Conservation (phyloP, 2,329 filamentous ascomycete genomes). For the Alternaria angustiovoidea region DNA sequence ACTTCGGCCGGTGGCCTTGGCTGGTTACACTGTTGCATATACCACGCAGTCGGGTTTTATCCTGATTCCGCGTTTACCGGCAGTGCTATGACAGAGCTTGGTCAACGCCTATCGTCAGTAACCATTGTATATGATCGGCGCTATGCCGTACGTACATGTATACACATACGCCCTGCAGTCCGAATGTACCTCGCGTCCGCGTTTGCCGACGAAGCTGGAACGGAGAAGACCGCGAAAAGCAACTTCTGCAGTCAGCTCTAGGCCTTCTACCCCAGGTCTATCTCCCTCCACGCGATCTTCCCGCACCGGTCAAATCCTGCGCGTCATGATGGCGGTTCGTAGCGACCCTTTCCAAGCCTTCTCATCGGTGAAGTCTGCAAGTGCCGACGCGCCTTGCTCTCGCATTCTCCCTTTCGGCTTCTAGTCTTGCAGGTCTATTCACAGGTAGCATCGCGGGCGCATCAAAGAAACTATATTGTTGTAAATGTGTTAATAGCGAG, state of each 20-base stretch:
- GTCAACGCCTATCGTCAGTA: neutral
- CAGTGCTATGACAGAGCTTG: neutral
- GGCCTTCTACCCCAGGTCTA: slow-evolving; percentile 3
- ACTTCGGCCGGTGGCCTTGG: accelerated
- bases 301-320: slow-evolving; percentile 25
- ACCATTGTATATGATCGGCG: neutral
- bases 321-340: slow-evolving; percentile 12
- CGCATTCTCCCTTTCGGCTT: neutral
- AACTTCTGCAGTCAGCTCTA: slow-evolving; percentile 25
- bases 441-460: neutral
- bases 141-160: neutral
- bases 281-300: slow-evolving; percentile 9
- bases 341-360: neutral
- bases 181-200: slow-evolving; percentile 4
- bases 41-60: neutral
- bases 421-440: neutral
- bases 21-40: neutral
- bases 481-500: too few relatives aligned
- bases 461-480: neutral
- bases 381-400: neutral
- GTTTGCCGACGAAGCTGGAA: slow-evolving; percentile 8
- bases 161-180: neutral
- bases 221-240: slow-evolving; percentile 7
- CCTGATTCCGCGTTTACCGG: neutral
- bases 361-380: slow-evolving; percentile 18